These are phyloP conservation scores for Podospora pseudoanserina DNA, from an alignment of 495 filamentous ascomycete genomes.

Conservation along the genomic window DNA sequence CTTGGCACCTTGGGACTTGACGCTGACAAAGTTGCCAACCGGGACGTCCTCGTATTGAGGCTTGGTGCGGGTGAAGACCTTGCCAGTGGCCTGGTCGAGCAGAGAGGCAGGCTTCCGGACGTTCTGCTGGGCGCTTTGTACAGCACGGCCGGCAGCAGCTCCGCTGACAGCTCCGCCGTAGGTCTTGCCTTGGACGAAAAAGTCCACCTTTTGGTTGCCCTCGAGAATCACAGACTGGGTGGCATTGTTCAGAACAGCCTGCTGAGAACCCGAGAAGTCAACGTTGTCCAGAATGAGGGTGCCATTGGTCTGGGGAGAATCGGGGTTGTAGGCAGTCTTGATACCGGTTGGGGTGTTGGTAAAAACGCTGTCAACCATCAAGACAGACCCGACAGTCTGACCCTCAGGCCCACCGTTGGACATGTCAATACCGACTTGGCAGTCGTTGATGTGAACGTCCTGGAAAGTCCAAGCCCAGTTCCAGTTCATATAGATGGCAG, in stretches of 20 bases:
- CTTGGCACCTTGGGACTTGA: conserved; percentile 71
- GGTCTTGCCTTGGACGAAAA: conserved; percentile 70
- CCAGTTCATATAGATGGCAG: conserved; percentile 92
- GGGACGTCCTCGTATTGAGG: conserved; percentile 68
- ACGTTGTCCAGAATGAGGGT: conserved; percentile 85
- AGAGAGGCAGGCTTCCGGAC: conserved; percentile 57
- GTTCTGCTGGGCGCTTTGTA: conserved; percentile 50
- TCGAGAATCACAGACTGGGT: conserved; percentile 60
- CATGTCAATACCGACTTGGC: conserved; percentile 55
- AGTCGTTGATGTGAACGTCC: conserved; percentile 70
- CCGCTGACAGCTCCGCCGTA: conserved; percentile 49
- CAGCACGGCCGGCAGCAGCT: conserved; percentile 36
- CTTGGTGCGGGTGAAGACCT: conserved; percentile 63
- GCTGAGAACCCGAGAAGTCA: conserved; percentile 57
- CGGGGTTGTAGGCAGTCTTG: conserved; percentile 66
- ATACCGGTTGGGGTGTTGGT: conserved; percentile 70
- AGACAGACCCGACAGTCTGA: conserved; percentile 74
- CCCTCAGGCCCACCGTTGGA: conserved; percentile 54
- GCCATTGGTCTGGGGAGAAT: conserved; percentile 62
- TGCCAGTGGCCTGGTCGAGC: conserved; percentile 47
- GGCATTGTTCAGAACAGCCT: conserved; percentile 52
- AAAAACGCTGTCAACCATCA: conserved; percentile 77
- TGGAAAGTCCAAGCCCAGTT: conserved; percentile 91
- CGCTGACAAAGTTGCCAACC: conserved; percentile 62
- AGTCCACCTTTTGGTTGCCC: conserved; percentile 66